Conservation (phyloP, 306 rosid species). For the Vachellia pachyceras region DNA sequence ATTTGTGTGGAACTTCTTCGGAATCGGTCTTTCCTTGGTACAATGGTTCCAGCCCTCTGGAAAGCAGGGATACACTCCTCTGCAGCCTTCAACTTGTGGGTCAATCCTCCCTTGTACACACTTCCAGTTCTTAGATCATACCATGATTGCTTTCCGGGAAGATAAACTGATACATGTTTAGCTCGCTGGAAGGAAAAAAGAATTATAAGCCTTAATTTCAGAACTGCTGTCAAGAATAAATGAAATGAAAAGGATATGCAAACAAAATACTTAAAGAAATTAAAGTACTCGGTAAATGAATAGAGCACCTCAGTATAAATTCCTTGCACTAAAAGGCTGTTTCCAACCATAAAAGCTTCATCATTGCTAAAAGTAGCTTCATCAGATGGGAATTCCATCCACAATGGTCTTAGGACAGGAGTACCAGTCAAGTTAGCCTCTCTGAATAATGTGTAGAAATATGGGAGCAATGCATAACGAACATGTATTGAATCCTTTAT, state of each 20-base stretch:
- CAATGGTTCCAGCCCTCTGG: constrained; percentile 89
- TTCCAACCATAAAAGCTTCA: constrained; percentile 96
- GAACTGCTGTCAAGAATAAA: constrained; percentile 26
- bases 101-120: constrained; percentile 74
- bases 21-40: constrained; percentile 87
- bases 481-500: constrained; percentile 84
- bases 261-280: constrained; percentile 13
- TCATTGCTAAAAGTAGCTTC: constrained; percentile 91
- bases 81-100: constrained; percentile 69
- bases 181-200: constrained; percentile 58
- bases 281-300: constrained; percentile 22
- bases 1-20: constrained; percentile 97
- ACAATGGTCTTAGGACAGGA: constrained; percentile 89
- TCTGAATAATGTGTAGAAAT: constrained; percentile 89
- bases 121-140: constrained; percentile 79
- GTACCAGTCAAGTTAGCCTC: constrained; percentile 87
- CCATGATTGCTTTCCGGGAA: constrained; percentile 93
- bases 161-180: constrained; percentile 75
- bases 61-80: constrained; percentile 90
- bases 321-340: constrained; percentile 91
- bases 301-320: constrained; percentile 81
- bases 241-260: constrained; percentile 2
- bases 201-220: constrained; percentile 19
- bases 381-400: constrained; percentile 99
- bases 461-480: constrained; percentile 88